Base-by-base conservation (phyloP, 176 grass and related monocot genomes). In the Eremochloa ophiuroides region DNA sequence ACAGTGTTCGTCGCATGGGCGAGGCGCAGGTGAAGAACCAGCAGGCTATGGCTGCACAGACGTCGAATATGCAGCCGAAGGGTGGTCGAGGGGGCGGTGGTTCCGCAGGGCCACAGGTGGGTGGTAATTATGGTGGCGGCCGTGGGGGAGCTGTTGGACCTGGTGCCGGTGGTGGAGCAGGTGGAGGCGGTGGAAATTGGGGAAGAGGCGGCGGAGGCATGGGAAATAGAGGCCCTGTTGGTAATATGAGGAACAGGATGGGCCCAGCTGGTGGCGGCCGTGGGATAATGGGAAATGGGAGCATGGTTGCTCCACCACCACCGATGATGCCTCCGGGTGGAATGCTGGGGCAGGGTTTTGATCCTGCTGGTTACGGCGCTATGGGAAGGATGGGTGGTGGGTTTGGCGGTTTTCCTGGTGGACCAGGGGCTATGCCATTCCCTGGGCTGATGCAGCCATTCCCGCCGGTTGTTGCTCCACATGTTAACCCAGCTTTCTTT, bases 401-500 rank as follows among this genome's bases (percentile, higher is more conserved):
- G 14, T 97, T 91, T 64, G 91, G 91, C 5, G 88, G 88, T 4
- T 91, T 93, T 41, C 94, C 94, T 60, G 93, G 74, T 43, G 94
- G 86, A 37, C 94, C 94, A 30, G 86, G 80, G 2, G 51, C 84
- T 41, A 87, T 69, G 20, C 88, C 94, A 17, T 97, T 93, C 64
- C 91, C 94, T 51, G 91, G 94, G 20, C 25, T 97, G 94, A 93
- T 93, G 94, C 91, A 85, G 50, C 80, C 86, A 18, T 97, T 97
- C 74, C 94, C 88, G 2, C 88, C 82, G 7, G 86, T 97, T 69
- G 91, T 97, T 47, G 94, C 91, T 4, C 91, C 94, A 25, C 94
- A 97, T 89, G 84, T 97, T n/a, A 97, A 97, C 73, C 94, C 94
- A 2, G 88, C 94, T 82, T 97, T 97, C 86, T 93, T 97, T 67